Percentiles rank a stretch among this genome's conserved stretches.
Evolutionary conservation across 164 flowering plant species (phyloP).

Genomic region (Saururus chinensis): DNA sequence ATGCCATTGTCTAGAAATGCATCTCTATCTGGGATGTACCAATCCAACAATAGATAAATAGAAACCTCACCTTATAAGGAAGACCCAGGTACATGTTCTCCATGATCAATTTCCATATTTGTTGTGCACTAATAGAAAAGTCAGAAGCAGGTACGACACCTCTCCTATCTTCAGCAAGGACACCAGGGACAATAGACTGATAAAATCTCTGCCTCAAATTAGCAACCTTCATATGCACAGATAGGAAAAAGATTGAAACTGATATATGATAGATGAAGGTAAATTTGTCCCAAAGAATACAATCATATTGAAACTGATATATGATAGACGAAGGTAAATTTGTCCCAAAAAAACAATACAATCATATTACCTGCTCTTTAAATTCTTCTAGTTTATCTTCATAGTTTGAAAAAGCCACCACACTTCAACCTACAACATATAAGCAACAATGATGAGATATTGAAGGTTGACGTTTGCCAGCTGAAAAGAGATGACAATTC

Average conservation of each 20-base stretch:
- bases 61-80: constrained; percentile 83
- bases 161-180: constrained; percentile 95
- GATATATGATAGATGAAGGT: not conserved
- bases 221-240: constrained; percentile 54
- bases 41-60: not conserved
- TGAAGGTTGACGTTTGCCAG: not conserved
- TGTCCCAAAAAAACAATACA: too few species aligned
- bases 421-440: constrained; percentile 70
- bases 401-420: constrained; percentile 87
- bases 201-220: constrained; percentile 69
- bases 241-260: not conserved
- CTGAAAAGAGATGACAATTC: not conserved
- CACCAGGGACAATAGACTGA: constrained; percentile 97
- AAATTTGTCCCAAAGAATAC: not conserved
- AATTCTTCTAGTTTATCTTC: constrained; percentile 97
- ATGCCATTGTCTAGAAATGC: too few species aligned
- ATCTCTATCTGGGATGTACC: too few species aligned
- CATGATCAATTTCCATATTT: constrained; percentile 91
- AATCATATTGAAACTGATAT: constrained; percentile 1
- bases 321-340: not conserved
- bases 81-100: constrained; percentile 97
- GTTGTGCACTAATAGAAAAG: constrained; percentile 90
- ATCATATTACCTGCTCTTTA: constrained; percentile 68
- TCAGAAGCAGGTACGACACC: constrained; percentile 98
- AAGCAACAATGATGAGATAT: not conserved